A percentile compares a stretch with the other conserved stretches of the same genome.
These are phyloP conservation scores for Arthrobotrys megalospora DNA, from an alignment of 2,329 filamentous ascomycete species.

Conservation along the genomic window DNA sequence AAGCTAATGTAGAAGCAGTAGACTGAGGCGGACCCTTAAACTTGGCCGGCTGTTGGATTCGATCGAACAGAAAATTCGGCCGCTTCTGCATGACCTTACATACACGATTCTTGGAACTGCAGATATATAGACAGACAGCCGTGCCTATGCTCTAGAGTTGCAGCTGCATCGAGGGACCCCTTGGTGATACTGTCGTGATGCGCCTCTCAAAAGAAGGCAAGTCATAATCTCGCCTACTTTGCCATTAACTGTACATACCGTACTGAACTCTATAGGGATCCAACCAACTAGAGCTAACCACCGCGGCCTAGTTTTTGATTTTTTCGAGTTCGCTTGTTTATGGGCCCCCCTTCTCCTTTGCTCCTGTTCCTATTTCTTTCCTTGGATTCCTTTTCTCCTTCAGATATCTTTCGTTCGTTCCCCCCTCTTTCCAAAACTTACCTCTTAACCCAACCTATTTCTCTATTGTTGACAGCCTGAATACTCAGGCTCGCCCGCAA, in stretches of 20 bases:
- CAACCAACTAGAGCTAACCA: conserved; percentile 61
- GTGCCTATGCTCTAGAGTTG: conserved; percentile 35
- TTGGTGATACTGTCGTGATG: conserved; percentile 52
- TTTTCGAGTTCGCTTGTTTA: conserved; percentile 59
- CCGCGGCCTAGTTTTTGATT: conserved; percentile 57
- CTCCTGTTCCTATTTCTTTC: conserved; percentile 59
- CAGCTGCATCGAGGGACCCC: conserved; percentile 55
- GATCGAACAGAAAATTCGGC: conserved; percentile 56
- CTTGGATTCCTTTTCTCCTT: conserved; percentile 61
- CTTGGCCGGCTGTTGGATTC: conserved; percentile 40
- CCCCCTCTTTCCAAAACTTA: conserved; percentile 61
- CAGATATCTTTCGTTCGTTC: conserved; percentile 61
- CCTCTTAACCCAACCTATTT: conserved; percentile 59
- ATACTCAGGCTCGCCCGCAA: conserved; percentile 62
- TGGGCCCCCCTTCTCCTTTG: conserved; percentile 55
- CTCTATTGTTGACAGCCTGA: conserved; percentile 62
- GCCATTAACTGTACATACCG: conserved; percentile 31
- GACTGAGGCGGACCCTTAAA: conserved; percentile 59
- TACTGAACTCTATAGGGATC: conserved; percentile 50
- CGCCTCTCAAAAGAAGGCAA: conserved; percentile 59
- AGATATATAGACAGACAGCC: conserved; percentile 40
- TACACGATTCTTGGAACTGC: conserved; percentile 49
- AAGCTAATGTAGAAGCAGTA: conserved; percentile 1
- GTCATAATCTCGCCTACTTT: conserved; percentile 61
- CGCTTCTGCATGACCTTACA: conserved; percentile 60